Conservation (phyloP, 78 protist species). For the Protostelium mycophagum region DNA sequence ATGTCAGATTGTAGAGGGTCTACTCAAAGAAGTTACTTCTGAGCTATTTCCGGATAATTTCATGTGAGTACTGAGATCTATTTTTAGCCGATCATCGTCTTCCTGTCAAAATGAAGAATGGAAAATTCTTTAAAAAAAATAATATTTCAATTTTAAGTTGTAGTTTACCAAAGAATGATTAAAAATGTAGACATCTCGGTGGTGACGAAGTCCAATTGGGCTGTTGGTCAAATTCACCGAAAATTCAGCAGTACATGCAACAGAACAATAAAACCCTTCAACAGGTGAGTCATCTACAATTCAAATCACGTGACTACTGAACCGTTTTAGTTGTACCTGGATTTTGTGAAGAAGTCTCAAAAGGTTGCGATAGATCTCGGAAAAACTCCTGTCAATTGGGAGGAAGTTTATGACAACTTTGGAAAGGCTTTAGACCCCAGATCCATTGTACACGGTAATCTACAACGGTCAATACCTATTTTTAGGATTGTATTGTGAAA, state of each 20-base stretch:
- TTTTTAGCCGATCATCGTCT: slow-evolving; percentile 6
- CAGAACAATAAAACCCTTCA: neutral
- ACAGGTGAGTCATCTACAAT: neutral
- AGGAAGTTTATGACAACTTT: neutral
- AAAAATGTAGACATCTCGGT: slow-evolving; percentile 67
- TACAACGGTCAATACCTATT: neutral
- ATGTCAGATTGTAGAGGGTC: neutral
- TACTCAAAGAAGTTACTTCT: neutral
- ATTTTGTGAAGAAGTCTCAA: neutral
- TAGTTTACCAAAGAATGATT: slow-evolving; percentile 17
- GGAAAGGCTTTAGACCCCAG: neutral
- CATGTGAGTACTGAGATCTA: neutral
- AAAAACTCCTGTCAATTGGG: neutral
- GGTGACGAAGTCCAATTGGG: slow-evolving; percentile 83
- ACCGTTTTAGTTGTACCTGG: neutral
- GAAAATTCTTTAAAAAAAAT: no score
- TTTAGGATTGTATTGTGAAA: no score
- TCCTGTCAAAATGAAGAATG: no score
- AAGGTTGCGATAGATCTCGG: neutral
- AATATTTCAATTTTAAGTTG: no score
- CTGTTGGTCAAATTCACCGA: slow-evolving; percentile 73
- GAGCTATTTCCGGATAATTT: neutral
- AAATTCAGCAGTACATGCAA: neutral
- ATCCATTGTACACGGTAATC: neutral
- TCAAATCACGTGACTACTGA: neutral